Evolutionary conservation across 352 stramenopile genomes (phyloP).

Genomic region (Phytophthora hibernalis): DNA sequence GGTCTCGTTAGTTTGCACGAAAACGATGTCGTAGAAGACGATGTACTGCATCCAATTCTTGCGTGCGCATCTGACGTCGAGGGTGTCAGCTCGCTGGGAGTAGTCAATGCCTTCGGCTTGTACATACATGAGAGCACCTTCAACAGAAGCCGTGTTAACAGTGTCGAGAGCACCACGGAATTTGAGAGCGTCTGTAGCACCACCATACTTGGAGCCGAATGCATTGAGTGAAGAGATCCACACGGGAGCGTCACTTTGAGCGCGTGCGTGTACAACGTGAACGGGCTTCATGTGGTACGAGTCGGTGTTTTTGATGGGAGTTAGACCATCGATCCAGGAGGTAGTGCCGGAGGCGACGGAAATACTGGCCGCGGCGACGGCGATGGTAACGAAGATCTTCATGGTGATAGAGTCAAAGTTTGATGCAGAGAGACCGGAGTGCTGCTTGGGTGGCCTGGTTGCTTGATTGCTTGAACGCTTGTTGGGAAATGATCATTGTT

Average conservation of each 20-base stretch:
- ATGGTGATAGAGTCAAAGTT: conserved; percentile 10
- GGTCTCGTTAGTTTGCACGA: conserved; percentile 55
- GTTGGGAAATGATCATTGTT: conserved; percentile 11
- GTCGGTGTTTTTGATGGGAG: conserved; percentile 15
- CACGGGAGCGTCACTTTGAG: conserved; percentile 49
- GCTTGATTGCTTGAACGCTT: conserved; percentile 6
- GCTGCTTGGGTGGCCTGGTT: not conserved
- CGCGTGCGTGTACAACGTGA: conserved; percentile 50
- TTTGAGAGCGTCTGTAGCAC: conserved; percentile 2
- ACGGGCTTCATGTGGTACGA: conserved; percentile 45
- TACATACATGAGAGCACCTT: conserved; percentile 84
- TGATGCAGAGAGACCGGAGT: too few relatives aligned
- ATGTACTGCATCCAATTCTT: conserved; percentile 81
- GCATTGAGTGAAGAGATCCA: conserved; percentile 26
- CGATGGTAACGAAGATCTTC: conserved; percentile 28
- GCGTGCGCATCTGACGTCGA: conserved; percentile 46
- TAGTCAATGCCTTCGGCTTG: conserved; percentile 82
- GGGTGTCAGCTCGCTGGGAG: conserved; percentile 9
- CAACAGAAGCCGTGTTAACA: conserved; percentile 78
- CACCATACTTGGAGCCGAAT: conserved; percentile 36
- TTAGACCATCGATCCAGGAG: conserved; percentile 18
- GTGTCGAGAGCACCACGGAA: conserved; percentile 67
- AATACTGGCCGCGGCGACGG: conserved; percentile 1
- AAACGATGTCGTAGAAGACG: conserved; percentile 73
- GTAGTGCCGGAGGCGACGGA: conserved; percentile 9